Percentiles rank a stretch among this genome's conserved stretches.
Evolutionary conservation across 441 rosid species (phyloP).

Genomic region (Populus hybrid): DNA sequence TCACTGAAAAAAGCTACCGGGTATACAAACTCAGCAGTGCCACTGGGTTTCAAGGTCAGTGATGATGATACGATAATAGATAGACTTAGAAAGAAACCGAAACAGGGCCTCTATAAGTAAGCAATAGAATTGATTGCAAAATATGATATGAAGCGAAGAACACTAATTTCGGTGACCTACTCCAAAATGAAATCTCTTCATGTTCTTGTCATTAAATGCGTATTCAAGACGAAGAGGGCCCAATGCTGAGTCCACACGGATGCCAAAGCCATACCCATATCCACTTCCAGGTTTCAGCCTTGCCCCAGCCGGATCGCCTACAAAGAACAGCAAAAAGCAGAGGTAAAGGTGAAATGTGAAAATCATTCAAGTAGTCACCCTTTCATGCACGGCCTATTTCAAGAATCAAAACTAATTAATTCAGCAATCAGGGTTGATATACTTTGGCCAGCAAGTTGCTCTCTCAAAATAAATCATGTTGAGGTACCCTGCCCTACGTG

Average conservation of each 20-base stretch:
- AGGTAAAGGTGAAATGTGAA: neutral
- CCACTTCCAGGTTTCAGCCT: slow-evolving; percentile 90
- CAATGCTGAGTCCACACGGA: slow-evolving; percentile 79
- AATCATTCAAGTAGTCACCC: neutral
- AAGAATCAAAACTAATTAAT: neutral
- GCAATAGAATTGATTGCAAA: neutral
- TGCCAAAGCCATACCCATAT: slow-evolving; percentile 80
- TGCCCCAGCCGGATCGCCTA: slow-evolving; percentile 94
- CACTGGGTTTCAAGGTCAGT: neutral
- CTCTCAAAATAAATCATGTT: too few relatives aligned
- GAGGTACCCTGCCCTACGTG: neutral
- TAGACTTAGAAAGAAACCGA: neutral
- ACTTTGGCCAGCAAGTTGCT: neutral
- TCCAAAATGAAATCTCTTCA: slow-evolving; percentile 86
- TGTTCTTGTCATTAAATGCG: slow-evolving; percentile 67
- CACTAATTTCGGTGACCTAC: slow-evolving; percentile 67
- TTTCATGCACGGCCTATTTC: neutral
- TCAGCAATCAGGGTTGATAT: neutral
- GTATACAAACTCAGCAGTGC: neutral
- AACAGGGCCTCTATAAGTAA: neutral
- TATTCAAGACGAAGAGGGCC: slow-evolving; percentile 84
- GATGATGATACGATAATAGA: neutral
- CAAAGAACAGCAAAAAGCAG: neutral
- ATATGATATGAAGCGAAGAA: neutral
- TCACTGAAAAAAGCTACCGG: neutral